Evolutionary conservation across 306 rosid genomes (phyloP), one percentile per base, ranked within the genome.

Genomic region (Pachyrhizus erosus): DNA sequence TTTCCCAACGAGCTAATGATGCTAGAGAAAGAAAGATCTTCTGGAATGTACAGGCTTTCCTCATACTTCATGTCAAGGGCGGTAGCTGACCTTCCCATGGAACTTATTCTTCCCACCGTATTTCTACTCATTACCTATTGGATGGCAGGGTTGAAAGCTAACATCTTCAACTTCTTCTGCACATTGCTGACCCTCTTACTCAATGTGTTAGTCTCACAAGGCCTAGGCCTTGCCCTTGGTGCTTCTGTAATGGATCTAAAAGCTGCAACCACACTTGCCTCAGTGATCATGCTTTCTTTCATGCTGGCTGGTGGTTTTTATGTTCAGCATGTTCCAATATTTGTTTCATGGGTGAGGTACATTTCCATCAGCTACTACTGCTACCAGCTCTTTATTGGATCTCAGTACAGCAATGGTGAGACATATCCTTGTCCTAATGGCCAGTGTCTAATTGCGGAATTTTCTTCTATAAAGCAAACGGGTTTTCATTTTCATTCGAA

Each of bases 21-120:
- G 84, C 87, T 93, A 0, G 73, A 84, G 20, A 93, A 90, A 73
- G 98, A 93, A 76, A 66, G 98, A 54, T 82, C 92, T 8, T 93
- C 94, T 0, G 94, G 97, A 73, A 93, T 88, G 81, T 91, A 93
- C 77, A 75, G 90, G 12, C 94, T 93, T 13, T 91, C 97, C 2
- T 89, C 98, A 27, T 93, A 90, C 82, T 90, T 89, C 87, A 71
- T 89, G 51, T 88, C 94, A 45, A 89, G 88, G 39, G 80, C 73
- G 5, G 77, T 75, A 3, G 89, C 80, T 2, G 94, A 91, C 57
- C 90, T 93, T 43, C 93, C 97, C 2, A 91, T 91, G 90, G 98
- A 90, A 31, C 93, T 90, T 4, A 64, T 77, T 37, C 93, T 93
- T 1, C 94, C 98, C 18, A 86, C 91, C 5, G 2, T 64, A 2